Evolutionary conservation across 495 filamentous ascomycete species (phyloP).

Genomic region (Penicillium fimorum): DNA sequence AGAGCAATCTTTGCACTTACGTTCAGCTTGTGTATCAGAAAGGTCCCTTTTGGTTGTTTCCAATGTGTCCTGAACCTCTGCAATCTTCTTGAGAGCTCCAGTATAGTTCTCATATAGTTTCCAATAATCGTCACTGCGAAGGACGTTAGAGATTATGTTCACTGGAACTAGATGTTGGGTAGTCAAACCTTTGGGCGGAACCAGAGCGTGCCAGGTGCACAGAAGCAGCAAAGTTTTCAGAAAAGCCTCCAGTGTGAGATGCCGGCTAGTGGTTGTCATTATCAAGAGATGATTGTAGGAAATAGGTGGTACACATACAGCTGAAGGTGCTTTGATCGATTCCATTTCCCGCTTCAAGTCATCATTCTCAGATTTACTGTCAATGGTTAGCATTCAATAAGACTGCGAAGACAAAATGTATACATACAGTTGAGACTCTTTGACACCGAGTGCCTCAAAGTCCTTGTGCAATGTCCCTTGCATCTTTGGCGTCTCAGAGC

Average conservation of each 20-base stretch:
- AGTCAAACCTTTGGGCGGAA: conserved; percentile 40
- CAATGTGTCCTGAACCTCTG: conserved; percentile 41
- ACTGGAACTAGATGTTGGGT: neutral
- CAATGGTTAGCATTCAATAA: conserved; percentile 17
- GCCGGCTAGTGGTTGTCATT: conserved; percentile 24
- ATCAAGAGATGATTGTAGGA: neutral
- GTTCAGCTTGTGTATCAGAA: conserved; percentile 38
- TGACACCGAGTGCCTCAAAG: conserved; percentile 44
- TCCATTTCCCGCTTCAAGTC: conserved; percentile 44
- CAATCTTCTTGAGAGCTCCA: conserved; percentile 39
- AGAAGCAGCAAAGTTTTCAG: conserved; percentile 36
- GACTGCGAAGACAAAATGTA: neutral
- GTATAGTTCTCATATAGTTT: conserved; percentile 48
- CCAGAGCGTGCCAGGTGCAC: conserved; percentile 38
- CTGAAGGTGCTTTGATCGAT: conserved; percentile 33
- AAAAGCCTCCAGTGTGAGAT: conserved; percentile 37
- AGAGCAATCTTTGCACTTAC: conserved; percentile 30
- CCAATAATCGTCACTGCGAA: conserved; percentile 46
- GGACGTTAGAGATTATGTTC: conserved; percentile 19
- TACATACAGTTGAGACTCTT: conserved; percentile 42
- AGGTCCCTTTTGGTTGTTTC: conserved; percentile 38
- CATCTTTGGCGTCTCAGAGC: conserved; percentile 40
- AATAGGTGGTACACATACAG: conserved; percentile 20
- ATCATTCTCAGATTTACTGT: conserved; percentile 45
- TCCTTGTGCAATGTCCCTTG: conserved; percentile 48